A percentile compares a stretch with the other conserved stretches of the same genome.
These are phyloP conservation scores for Venustampulla echinocandica DNA, from an alignment of 495 filamentous ascomycete species.

Conservation along the genomic window DNA sequence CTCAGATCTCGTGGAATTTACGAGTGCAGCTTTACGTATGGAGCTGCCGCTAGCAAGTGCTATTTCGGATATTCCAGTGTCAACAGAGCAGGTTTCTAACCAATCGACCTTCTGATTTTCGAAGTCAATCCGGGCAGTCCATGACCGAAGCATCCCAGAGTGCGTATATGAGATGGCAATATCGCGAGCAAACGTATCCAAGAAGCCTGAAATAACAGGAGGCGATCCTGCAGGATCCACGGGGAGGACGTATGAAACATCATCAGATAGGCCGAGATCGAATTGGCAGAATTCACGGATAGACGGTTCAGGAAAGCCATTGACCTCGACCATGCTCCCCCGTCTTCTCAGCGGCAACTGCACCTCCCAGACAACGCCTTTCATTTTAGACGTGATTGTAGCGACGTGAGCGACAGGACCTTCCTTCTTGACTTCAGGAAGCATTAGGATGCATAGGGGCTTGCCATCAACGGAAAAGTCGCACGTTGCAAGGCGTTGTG, in stretches of 20 bases:
- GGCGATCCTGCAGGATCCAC: slow-evolving; percentile 82
- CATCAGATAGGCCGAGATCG: slow-evolving; percentile 59
- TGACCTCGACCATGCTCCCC: slow-evolving; percentile 22
- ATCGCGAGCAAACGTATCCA: slow-evolving; percentile 82
- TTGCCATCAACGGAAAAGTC: slow-evolving; percentile 58
- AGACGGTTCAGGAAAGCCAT: slow-evolving; percentile 29
- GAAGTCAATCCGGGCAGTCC: slow-evolving; percentile 70
- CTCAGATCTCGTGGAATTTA: slow-evolving; percentile 61
- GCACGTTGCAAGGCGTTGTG: slow-evolving; percentile 47
- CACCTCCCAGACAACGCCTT: slow-evolving; percentile 81
- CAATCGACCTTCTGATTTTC: slow-evolving; percentile 55
- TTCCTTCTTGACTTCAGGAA: slow-evolving; percentile 55
- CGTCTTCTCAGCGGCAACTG: slow-evolving; percentile 34
- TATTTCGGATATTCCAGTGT: slow-evolving; percentile 66
- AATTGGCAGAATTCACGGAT: slow-evolving; percentile 66
- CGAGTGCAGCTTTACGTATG: slow-evolving; percentile 78
- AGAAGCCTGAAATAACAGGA: slow-evolving; percentile 63
- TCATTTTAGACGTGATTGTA: slow-evolving; percentile 72
- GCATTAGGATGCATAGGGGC: slow-evolving; percentile 70
- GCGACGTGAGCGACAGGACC: slow-evolving; percentile 59
- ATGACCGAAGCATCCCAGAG: slow-evolving; percentile 68
- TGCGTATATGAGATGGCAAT: slow-evolving; percentile 81
- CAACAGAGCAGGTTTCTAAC: slow-evolving; percentile 74
- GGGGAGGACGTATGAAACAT: slow-evolving; percentile 74
- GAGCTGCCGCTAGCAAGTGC: slow-evolving; percentile 79